phyloP scores from a whole-genome alignment of 257 asterid species.

The Jaltomata sinuosa region DNA sequence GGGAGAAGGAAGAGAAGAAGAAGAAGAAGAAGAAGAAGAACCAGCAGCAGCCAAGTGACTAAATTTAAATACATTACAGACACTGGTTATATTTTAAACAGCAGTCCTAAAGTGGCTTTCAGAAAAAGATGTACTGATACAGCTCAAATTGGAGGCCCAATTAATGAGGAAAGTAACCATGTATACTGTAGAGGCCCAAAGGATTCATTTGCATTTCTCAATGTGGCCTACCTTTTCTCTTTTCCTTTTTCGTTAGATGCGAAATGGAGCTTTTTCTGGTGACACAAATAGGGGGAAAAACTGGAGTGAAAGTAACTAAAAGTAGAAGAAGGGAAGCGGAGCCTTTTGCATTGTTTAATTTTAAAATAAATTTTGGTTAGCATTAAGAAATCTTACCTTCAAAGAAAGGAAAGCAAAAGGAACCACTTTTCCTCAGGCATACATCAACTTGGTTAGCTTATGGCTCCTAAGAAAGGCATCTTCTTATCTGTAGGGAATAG shows the following conservation, averaged over 20 bases:
- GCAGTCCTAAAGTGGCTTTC: neutral
- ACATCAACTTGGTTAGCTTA: neutral
- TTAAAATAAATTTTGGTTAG: neutral
- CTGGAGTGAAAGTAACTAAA: neutral
- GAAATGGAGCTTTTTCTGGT: neutral
- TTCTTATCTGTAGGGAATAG: conserved; percentile 6
- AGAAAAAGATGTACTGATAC: neutral
- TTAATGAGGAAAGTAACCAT: neutral
- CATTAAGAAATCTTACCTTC: neutral
- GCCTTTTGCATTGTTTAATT: neutral
- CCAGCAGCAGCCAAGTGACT: neutral
- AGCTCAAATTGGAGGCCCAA: neutral
- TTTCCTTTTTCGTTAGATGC: neutral
- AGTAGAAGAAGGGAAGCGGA: neutral
- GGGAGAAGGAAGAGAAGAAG: too few relatives aligned
- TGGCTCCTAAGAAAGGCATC: conserved; percentile 13
- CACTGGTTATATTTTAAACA: neutral
- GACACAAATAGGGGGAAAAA: neutral
- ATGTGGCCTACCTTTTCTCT: neutral
- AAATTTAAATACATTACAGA: neutral
- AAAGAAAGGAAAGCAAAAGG: neutral
- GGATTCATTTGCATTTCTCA: neutral
- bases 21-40: neutral
- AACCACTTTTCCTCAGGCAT: neutral
- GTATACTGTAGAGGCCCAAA: neutral